Conservation (phyloP, 179 eudicot species). For the Pouteria campechiana region DNA sequence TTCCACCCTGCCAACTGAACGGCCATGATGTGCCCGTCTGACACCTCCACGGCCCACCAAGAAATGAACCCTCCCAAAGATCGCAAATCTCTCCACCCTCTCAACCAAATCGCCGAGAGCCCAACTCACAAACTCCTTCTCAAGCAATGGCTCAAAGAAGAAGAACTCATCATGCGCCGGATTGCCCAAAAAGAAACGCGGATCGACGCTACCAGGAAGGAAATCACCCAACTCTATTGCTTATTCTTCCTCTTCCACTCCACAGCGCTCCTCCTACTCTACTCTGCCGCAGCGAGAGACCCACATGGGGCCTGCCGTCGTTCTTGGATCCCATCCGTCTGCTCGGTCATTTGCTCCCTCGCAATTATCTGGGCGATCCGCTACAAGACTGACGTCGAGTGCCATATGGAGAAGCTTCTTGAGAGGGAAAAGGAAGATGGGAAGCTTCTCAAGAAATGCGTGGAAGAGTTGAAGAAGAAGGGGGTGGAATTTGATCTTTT, state of each 20-base stretch:
- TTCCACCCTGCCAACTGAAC: no score
- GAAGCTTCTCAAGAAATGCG: constrained; percentile 59
- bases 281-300: constrained; percentile 15
- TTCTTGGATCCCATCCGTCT: constrained; percentile 76
- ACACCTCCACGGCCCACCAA: constrained; percentile 6
- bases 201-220: constrained; percentile 38
- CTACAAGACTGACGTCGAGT: constrained; percentile 71
- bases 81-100: constrained; percentile 49
- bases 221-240: constrained; percentile 55
- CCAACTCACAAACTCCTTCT: constrained; percentile 83
- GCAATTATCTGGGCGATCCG: constrained; percentile 70
- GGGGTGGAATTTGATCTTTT: constrained; percentile 81
- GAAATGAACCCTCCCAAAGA: constrained; percentile 18
- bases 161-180: constrained; percentile 60
- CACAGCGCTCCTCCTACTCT: constrained; percentile 48
- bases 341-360: constrained; percentile 53
- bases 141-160: constrained; percentile 92
- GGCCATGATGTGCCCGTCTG: no score
- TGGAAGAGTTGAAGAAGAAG: constrained; percentile 71
- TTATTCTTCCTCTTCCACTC: constrained; percentile 89
- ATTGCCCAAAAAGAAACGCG: constrained; percentile 54
- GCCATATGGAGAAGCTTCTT: constrained; percentile 57
- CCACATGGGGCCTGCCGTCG: constrained; percentile 25
- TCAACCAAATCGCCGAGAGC: constrained; percentile 50
- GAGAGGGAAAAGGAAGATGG: constrained; percentile 78